Base-by-base conservation (phyloP, 2,329 filamentous ascomycete species). In the Arthrobotrys sinensis region DNA sequence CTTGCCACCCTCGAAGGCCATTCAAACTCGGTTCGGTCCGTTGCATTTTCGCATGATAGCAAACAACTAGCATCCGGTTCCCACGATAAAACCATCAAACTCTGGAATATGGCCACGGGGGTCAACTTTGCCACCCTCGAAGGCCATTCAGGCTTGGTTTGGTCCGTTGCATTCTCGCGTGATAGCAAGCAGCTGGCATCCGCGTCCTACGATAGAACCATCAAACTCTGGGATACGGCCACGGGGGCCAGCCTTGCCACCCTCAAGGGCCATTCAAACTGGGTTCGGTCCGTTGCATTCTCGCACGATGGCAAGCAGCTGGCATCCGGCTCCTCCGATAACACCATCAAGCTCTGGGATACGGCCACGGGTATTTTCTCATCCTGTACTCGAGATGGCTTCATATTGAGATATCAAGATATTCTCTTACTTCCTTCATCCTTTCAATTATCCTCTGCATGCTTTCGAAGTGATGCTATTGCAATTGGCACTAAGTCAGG, bases 141-240 rank as follows among this genome's bases (percentile, higher is more conserved):
- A 12, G 45, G 32, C 93, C 2, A 93, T 98, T 97, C 83, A 93
- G 96, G 85, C n/a, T n/a, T n/a, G n/a, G n/a, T n/a, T n/a, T n/a
- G n/a, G n/a, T n/a, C n/a, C n/a, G 93, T 92, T 82, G 91, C 92
- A 50, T 99, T 97, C 86, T 96, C 93, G 7, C 92, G 95, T 0
- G 96, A 99, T 84, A 96, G 92, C 14, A 87, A 95, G n/a, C 11
- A 86, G 97, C 28, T 36, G 34, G 34, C 34, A 10, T 36, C 34
- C 34, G 34, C 5, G 4, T 36, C 5, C 34, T n/a, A n/a, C n/a
- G 34, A 36, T 36, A 10, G 10, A 36, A 36, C 10, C 10, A 10
- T 36, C 10, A 36, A n/a, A n/a, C n/a, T 36, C 34, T 36, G 34
- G 34, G 10, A 36, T 36, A 36, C 34, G 10, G 34, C 34, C 34